A percentile compares a stretch with the other conserved stretches of the same genome.
Conservation (phyloP, 257 asterid genomes). For the Solanum chilense region DNA sequence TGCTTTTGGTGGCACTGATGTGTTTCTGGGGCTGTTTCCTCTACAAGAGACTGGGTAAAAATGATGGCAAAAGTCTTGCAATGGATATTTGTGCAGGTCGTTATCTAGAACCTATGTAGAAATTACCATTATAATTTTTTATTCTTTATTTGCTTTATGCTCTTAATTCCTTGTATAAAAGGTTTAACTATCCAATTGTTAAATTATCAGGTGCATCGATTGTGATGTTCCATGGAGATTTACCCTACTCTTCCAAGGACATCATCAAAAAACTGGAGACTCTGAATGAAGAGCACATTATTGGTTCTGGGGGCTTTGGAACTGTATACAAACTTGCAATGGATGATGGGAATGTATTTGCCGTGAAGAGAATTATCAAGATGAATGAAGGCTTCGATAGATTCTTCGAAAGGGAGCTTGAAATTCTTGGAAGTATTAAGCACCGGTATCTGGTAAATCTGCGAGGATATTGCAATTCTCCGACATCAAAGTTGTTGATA, state of each 20-base stretch:
- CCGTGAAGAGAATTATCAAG: constrained; percentile 76
- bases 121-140: not conserved
- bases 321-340: constrained; percentile 84
- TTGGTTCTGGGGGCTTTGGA: constrained; percentile 92
- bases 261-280: constrained; percentile 70
- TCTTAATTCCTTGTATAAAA: not conserved
- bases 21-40: constrained; percentile 94
- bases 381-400: constrained; percentile 78
- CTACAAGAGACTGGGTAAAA: constrained; percentile 75
- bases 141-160: not conserved
- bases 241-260: constrained; percentile 89
- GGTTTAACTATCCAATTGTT: not conserved
- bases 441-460: constrained; percentile 77
- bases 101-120: constrained; percentile 19
- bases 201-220: constrained; percentile 75
- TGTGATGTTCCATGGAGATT: constrained; percentile 93
- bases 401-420: constrained; percentile 87
- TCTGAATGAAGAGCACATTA: constrained; percentile 71
- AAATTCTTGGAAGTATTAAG: constrained; percentile 88
- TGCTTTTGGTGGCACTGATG: constrained; percentile 89
- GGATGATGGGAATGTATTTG: constrained; percentile 90
- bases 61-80: constrained; percentile 61
- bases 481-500: constrained; percentile 63
- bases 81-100: constrained; percentile 79
- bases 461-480: constrained; percentile 89